Evolutionary conservation across 768 basidiomycete genomes (phyloP), one percentile per base, ranked within the genome.

Genomic region (Xanthoconium stramineum): DNA sequence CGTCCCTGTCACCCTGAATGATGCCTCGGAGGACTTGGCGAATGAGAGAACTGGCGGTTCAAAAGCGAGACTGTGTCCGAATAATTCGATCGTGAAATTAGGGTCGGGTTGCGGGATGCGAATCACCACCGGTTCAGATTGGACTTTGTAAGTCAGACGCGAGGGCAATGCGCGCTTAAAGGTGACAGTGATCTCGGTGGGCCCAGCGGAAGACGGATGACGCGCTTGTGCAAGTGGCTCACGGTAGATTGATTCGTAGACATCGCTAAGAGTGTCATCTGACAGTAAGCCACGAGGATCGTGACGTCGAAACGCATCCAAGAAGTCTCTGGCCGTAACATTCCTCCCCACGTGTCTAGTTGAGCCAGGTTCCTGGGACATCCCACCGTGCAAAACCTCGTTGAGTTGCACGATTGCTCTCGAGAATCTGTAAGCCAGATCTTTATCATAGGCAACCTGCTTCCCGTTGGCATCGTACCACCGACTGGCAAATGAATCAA

Each of bases 381-480:
- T 81, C n/a, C 78, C 80, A 9, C 83, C 87, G 63, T 98, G 91
- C 47, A 98, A 73, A 20, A 88, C 82, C 46, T 95, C 92, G 67
- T 97, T 96, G 53, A 99, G 80, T 67, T 94, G 90, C 48, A 89
- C 84, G 59, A 94, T 82, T 5, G 91, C 86, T 51, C 87, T 82
- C 37, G 91, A 87, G 45, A 96, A 83, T 47, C 83, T 83, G 60
- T 81, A 75, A 14, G 90, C 86, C 59, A 91, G 77, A 65, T 93
- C 90, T 71, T 84, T 88, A 74, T 93, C 89, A 65, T 87, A 95
- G 3, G 88, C 82, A 28, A 93, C 84, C 28, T 82, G 79, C 47
- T 80, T 78, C 7, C 85, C 81, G 66, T 99, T 98, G 19, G 91
- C 88, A 57, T 94, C 90, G 64, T 91, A 91, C 91, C 94, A 98